These are phyloP conservation scores for Phytophthora pseudosyringae DNA, from an alignment of 352 stramenopile species.

Conservation along the genomic window DNA sequence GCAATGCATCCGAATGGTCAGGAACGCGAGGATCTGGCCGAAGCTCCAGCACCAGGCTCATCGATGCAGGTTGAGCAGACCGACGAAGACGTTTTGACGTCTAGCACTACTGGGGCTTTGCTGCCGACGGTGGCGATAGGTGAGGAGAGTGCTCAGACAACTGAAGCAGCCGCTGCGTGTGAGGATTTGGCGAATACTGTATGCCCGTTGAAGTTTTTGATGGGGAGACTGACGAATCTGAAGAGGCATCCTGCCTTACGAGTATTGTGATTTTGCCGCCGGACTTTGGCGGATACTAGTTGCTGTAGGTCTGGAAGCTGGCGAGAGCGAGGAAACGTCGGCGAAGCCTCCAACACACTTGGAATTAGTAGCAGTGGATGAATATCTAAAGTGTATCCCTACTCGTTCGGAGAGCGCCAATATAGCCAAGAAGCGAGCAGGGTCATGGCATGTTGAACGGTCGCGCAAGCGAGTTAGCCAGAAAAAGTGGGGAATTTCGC, in stretches of 20 bases:
- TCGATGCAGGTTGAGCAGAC: too few relatives aligned
- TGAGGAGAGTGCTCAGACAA: too few relatives aligned
- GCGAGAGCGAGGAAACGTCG: neutral
- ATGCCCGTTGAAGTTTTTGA: neutral
- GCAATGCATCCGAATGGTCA: too few relatives aligned
- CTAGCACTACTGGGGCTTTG: too few relatives aligned
- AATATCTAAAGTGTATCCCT: conserved; percentile 2
- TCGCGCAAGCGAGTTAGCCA: neutral
- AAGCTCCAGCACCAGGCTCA: too few relatives aligned
- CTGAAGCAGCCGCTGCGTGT: too few relatives aligned
- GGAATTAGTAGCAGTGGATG: neutral
- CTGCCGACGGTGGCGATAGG: too few relatives aligned
- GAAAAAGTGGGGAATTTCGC: neutral
- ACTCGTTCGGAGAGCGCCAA: neutral
- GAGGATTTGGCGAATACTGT: neutral
- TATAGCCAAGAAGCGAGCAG: neutral
- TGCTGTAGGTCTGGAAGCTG: neutral
- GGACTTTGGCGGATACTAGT: neutral
- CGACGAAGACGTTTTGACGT: too few relatives aligned
- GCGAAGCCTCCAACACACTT: neutral
- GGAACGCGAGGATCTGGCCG: too few relatives aligned
- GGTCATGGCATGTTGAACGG: neutral
- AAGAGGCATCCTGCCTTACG: neutral
- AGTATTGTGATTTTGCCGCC: neutral
- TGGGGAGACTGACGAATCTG: neutral